These are phyloP conservation scores for Eucalyptus curtisii DNA, from an alignment of 345 rosid genomes.

Conservation along the genomic window DNA sequence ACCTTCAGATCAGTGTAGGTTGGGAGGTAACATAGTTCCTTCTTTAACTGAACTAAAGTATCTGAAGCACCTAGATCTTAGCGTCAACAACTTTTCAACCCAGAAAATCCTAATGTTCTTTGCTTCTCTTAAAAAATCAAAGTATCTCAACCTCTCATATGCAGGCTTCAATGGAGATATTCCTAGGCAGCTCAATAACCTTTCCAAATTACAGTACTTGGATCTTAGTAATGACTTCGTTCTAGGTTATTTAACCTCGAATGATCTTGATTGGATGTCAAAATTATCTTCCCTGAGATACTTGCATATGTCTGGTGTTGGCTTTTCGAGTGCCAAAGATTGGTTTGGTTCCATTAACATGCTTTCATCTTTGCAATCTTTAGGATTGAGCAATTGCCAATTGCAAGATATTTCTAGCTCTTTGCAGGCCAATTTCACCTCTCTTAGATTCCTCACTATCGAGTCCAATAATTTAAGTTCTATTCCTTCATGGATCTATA, in stretches of 20 bases:
- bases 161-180: background rate
- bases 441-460: background rate
- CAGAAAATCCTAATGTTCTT: background rate
- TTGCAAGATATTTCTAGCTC: background rate
- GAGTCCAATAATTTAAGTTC: background rate
- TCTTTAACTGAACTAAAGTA: background rate
- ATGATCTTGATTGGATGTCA: background rate
- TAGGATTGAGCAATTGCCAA: background rate
- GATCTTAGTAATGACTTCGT: background rate
- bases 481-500: background rate
- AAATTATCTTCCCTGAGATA: background rate
- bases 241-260: background rate
- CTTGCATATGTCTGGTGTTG: background rate
- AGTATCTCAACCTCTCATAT: background rate
- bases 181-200: background rate
- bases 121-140: background rate
- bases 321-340: background rate
- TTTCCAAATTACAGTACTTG: background rate
- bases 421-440: background rate
- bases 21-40: background rate
- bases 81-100: background rate
- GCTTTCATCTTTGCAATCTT: background rate
- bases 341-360: background rate
- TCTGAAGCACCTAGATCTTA: background rate
- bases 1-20: background rate